phyloP scores from a whole-genome alignment of 2,329 filamentous ascomycete genomes.

The Monilinia fructicola region DNA sequence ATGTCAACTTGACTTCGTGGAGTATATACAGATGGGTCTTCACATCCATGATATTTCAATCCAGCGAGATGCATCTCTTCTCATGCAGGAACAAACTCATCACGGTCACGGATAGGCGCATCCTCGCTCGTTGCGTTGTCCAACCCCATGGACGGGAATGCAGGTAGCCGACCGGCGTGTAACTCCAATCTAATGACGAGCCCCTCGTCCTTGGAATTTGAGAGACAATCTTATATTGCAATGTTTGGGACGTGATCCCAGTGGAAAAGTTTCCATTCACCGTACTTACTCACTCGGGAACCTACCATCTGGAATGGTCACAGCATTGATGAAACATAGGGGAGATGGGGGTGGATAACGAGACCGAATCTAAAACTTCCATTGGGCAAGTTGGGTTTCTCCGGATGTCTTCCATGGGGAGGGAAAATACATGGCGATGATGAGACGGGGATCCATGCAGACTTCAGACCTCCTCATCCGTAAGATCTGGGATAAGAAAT shows the following conservation, averaged over 20 bases:
- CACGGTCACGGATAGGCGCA: slow-evolving; percentile 11
- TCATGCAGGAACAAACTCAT: slow-evolving; percentile 20
- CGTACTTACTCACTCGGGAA: background rate
- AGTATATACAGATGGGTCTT: background rate
- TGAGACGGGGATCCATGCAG: slow-evolving; percentile 1
- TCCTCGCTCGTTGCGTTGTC: slow-evolving; percentile 13
- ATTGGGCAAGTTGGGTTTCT: background rate
- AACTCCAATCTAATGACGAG: background rate
- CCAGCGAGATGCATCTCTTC: background rate
- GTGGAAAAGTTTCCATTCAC: background rate
- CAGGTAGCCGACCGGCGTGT: slow-evolving; percentile 10
- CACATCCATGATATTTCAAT: background rate
- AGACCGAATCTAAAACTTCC: background rate
- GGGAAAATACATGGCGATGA: slow-evolving; percentile 13
- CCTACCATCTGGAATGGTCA: background rate
- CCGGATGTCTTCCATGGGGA: background rate
- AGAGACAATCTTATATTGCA: slow-evolving; percentile 17
- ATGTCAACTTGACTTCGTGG: background rate
- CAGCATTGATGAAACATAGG: slow-evolving; percentile 12
- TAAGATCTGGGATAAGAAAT: background rate
- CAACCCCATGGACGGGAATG: slow-evolving; percentile 12
- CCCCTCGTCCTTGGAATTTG: background rate
- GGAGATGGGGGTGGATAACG: background rate
- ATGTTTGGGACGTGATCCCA: background rate
- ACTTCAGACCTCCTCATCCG: slow-evolving; percentile 1